Percentiles rank a stretch among this genome's conserved stretches.
Conservation (phyloP, 345 rosid species). For the Raphanus raphanistrum region DNA sequence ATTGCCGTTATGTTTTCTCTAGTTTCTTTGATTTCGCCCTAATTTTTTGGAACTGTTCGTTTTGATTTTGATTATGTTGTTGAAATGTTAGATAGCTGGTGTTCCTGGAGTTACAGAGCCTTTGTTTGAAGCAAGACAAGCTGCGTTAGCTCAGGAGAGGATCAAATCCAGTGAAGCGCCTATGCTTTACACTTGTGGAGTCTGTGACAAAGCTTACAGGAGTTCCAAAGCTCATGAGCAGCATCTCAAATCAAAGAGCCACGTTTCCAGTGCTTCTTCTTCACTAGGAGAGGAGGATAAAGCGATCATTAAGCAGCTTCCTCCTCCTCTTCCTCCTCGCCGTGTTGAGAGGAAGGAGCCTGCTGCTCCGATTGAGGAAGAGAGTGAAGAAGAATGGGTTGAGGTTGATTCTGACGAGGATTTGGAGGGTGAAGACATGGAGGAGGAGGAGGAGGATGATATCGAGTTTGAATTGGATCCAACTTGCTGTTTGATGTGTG, state of each 20-base stretch:
- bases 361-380: conserved; percentile 45
- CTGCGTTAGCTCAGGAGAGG: conserved; percentile 65
- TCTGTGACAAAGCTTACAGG: conserved; percentile 73
- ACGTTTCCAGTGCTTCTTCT: conserved; percentile 45
- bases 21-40: too few species aligned
- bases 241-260: conserved; percentile 76
- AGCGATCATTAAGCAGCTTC: conserved; percentile 58
- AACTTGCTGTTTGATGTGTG: conserved; percentile 88
- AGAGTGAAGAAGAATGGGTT: conserved; percentile 77
- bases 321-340: conserved; percentile 56
- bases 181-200: conserved; percentile 71
- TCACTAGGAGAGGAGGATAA: conserved; percentile 41
- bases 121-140: conserved; percentile 72
- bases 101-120: conserved; percentile 96
- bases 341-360: conserved; percentile 41
- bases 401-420: conserved; percentile 79
- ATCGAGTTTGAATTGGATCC: conserved; percentile 62
- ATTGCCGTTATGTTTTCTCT: not conserved
- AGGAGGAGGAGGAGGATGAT: conserved; percentile 40
- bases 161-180: conserved; percentile 55
- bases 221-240: conserved; percentile 82
- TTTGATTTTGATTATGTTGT: not conserved
- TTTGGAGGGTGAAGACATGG: conserved; percentile 49
- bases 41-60: too few species aligned
- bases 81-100: conserved; percentile 67